Evolutionary conservation across 2,329 filamentous ascomycete species (phyloP), one percentile per base, ranked within the genome.

Genomic region (Drechslerella dactyloides): DNA sequence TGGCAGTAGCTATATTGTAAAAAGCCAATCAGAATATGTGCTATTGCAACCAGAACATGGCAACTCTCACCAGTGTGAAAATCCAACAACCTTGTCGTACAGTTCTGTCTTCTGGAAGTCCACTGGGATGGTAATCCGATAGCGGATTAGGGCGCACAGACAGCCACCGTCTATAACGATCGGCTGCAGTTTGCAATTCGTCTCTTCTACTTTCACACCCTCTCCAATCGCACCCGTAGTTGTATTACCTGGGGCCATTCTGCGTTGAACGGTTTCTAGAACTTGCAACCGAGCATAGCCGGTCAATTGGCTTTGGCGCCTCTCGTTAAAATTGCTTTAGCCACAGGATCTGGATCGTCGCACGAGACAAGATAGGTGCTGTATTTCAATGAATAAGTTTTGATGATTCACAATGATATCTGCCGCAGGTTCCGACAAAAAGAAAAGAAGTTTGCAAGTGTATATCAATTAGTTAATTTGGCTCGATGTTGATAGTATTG

Each of bases 101-200:
- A 72, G 19, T 33, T 72, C 68, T 5, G 68, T 65, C 15, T 52
- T 51, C 35, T 72, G 68, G 33, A 72, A 72, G 1, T 72, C 55
- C 4, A 56, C 23, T 11, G 68, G 60, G 17, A 72, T 64, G 10
- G 17, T 54, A 7, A 72, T 65, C 13, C 44, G 48, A 33, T 72
- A 72, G 2, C 68, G 50, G 40, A 72, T 42, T 17, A 72, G 19
- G 5, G 60, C 44, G 42, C 68, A 72, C 19, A 65, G 46, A 42
- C 68, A 72, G 2, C 68, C 68, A 5, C 68, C 68, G 24, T 65
- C 68, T 11, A 72, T 65, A 11, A 57, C 23, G 30, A 72, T 72
- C 13, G 68, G 68, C 8, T 55, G 23, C 15, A 70, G n/a, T 17
- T 21, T 48, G 17, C 44, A 48, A 5, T 19, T 5, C 2, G 11